phyloP scores from a whole-genome alignment of 2,329 filamentous ascomycete species.

The Aspergillus oerlinghausenensis region DNA sequence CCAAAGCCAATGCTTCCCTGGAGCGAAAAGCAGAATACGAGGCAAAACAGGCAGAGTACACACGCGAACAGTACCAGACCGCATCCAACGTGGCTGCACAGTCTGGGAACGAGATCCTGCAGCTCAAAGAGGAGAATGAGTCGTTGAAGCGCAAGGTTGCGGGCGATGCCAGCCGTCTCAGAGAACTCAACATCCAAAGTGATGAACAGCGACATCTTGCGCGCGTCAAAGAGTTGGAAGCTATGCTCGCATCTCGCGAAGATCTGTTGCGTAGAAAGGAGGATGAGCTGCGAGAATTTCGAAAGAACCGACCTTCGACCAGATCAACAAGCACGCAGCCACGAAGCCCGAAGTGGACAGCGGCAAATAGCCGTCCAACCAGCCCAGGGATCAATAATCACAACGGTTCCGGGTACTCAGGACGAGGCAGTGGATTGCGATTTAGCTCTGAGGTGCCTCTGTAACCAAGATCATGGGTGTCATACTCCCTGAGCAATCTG shows the following conservation, averaged over 20 bases:
- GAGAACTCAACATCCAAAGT: conserved; percentile 34
- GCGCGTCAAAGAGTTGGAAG: conserved; percentile 37
- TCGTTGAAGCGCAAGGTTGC: conserved; percentile 33
- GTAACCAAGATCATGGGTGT: conserved; percentile 8
- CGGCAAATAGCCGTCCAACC: conserved; percentile 33
- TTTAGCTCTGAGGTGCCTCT: conserved; percentile 36
- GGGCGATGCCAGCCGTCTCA: conserved; percentile 33
- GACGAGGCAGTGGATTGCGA: conserved; percentile 35
- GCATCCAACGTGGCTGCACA: conserved; percentile 43
- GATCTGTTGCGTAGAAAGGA: conserved; percentile 39
- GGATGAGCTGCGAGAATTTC: conserved; percentile 42
- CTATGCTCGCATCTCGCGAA: conserved; percentile 32
- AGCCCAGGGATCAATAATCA: conserved; percentile 36
- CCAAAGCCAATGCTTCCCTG: conserved; percentile 31
- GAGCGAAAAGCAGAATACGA: conserved; percentile 39
- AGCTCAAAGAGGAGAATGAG: conserved; percentile 35
- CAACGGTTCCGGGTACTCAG: conserved; percentile 24
- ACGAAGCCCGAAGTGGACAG: conserved; percentile 37
- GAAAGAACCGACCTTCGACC: conserved; percentile 41
- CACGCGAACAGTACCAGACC: conserved; percentile 44
- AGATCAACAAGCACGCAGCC: conserved; percentile 41
- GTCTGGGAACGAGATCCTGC: conserved; percentile 33
- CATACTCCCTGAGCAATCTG: background rate
- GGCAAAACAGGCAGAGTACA: conserved; percentile 43
- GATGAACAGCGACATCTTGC: conserved; percentile 32